A percentile compares a stretch with the other conserved stretches of the same genome.
Conservation (phyloP, 352 stramenopile species). For the Phytophthora sojae region DNA sequence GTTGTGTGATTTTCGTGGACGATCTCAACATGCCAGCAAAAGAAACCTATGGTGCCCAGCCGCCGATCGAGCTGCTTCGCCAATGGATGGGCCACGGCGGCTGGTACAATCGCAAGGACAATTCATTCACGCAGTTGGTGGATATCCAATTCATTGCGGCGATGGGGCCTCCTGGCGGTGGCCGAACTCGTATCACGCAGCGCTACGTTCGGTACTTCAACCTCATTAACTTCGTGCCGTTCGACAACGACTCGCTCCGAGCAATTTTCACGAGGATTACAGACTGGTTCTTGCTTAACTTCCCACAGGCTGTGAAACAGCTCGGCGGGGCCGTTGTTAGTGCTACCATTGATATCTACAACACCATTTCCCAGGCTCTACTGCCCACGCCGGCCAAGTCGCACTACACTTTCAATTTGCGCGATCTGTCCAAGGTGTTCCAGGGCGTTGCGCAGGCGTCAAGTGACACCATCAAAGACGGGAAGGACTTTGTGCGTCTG, state of each 20-base stretch:
- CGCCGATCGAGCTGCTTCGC: constrained; percentile 92
- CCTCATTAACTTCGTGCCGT: constrained; percentile 93
- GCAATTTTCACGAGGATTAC: constrained; percentile 92
- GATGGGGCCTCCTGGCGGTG: constrained; percentile 93
- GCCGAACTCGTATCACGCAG: constrained; percentile 92
- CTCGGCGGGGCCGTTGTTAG: constrained; percentile 73
- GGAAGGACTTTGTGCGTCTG: constrained; percentile 86
- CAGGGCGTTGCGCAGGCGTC: constrained; percentile 91
- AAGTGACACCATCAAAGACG: constrained; percentile 81
- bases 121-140: constrained; percentile 92
- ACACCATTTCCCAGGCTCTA: constrained; percentile 89
- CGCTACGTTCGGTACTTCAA: constrained; percentile 95
- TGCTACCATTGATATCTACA: constrained; percentile 94
- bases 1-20: constrained; percentile 94
- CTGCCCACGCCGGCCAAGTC: constrained; percentile 93
- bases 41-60: constrained; percentile 94
- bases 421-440: constrained; percentile 94
- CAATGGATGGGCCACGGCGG: constrained; percentile 95
- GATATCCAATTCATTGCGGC: constrained; percentile 94
- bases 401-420: constrained; percentile 96
- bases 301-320: constrained; percentile 83
- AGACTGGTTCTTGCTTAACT: constrained; percentile 91
- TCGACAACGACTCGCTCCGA: constrained; percentile 88
- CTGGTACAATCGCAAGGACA: constrained; percentile 96
- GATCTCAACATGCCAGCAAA: constrained; percentile 96